Percentiles rank a stretch among this genome's conserved stretches.
Conservation (phyloP, 257 asterid species). For the Solanum tacnaense region DNA sequence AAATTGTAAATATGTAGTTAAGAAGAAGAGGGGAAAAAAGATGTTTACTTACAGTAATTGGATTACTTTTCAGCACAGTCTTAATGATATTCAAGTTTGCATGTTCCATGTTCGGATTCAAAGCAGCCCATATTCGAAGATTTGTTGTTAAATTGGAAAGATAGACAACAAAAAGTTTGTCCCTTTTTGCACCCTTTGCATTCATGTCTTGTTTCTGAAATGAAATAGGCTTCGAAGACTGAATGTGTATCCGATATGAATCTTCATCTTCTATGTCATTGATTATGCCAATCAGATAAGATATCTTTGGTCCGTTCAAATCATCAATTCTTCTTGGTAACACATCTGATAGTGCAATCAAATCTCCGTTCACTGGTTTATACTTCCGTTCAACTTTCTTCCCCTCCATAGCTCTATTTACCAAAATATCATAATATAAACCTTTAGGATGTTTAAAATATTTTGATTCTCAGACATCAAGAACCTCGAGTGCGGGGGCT, state of each 20-base stretch:
- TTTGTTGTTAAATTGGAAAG: conserved; percentile 42
- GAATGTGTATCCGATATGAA: neutral
- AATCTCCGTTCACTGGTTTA: conserved; percentile 24
- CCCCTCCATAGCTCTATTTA: neutral
- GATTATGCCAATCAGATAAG: conserved; percentile 17
- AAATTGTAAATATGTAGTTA: neutral
- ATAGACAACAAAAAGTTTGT: conserved; percentile 19
- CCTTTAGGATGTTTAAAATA: neutral
- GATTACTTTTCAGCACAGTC: conserved; percentile 1
- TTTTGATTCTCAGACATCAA: neutral
- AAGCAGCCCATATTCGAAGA: conserved; percentile 34
- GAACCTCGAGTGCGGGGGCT: conserved; percentile 15
- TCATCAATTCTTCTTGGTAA: conserved; percentile 27
- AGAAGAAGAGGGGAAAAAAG: neutral
- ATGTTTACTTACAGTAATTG: conserved; percentile 9
- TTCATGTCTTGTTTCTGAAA: neutral
- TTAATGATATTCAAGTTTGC: conserved; percentile 12
- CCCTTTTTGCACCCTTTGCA: neutral
- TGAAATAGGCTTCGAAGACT: conserved; percentile 10
- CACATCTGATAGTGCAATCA: conserved; percentile 24
- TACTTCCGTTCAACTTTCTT: neutral
- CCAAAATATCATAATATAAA: conserved; percentile 3
- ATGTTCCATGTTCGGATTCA: conserved; percentile 7
- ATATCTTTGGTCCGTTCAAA: conserved; percentile 10
- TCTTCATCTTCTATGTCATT: neutral